Evolutionary conservation across 2,329 filamentous ascomycete genomes (phyloP), one percentile per base, ranked within the genome.

Genomic region (Zasmidium citrigriseum): DNA sequence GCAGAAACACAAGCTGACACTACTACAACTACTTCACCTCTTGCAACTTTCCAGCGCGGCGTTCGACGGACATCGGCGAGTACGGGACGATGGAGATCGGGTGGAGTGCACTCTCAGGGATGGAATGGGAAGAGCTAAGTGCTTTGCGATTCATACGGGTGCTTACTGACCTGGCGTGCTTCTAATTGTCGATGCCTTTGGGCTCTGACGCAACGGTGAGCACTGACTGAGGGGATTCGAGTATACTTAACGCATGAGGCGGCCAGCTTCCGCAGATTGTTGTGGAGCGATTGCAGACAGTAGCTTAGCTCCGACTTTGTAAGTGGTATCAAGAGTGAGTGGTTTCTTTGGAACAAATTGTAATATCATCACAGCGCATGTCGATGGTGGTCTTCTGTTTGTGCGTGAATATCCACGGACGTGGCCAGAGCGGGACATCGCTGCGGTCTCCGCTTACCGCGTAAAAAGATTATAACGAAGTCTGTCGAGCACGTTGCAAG

Each of bases 241-340:
- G 5, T 10, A 16, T 41, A 16, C 34, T 7, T 41, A 4, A n/a
- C 16, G 14, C 34, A 41, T 41, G 34, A 11, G 14, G 34, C 34
- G 18, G 18, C 34, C n/a, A 9, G n/a, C n/a, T n/a, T n/a, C n/a
- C n/a, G n/a, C n/a, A n/a, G n/a, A n/a, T n/a, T n/a, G n/a, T 12
- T 7, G 46, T 24, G 47, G 47, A 49, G 47, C 23, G 22, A 49
- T 11, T n/a, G 34, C 34, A 25, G 22, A 49, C 21, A 48, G 25
- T 49, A 49, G 47, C 47, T 25, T 49, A 49, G 47, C 47, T 49
- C 47, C 47, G 47, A 49, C 21, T 23, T 49, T 5, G 47, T 49
- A 49, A 49, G 47, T 49, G 22, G 18, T 25, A 49, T 49, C 16
- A 49, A 49, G 22, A 5, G 47, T 49, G 47, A 49, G 47, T 49